Conservation (phyloP, 2,329 filamentous ascomycete genomes). For the Pseudogymnoascus sp. region DNA sequence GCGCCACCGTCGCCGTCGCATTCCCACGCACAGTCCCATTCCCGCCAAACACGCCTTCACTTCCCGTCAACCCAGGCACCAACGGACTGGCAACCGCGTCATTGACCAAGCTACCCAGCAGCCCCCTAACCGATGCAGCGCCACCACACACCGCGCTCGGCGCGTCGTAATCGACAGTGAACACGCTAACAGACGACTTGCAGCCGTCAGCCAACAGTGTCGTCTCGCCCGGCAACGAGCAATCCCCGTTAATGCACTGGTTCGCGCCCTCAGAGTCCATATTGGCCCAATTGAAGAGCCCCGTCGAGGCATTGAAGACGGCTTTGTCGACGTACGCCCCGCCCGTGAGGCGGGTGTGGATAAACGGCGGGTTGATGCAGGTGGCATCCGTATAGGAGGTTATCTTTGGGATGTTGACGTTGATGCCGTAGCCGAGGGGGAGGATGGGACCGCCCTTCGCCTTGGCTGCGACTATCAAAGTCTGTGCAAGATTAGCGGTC, state of each 20-base stretch:
- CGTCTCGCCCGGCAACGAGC: conserved; percentile 44
- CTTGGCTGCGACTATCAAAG: conserved; percentile 30
- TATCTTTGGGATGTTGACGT: conserved; percentile 43
- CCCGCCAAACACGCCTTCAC: neutral
- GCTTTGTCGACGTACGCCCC: conserved; percentile 41
- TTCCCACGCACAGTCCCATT: neutral
- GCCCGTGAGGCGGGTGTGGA: conserved; percentile 43
- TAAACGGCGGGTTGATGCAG: conserved; percentile 36
- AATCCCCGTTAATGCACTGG: conserved; percentile 45
- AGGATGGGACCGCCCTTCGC: conserved; percentile 28
- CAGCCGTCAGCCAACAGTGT: conserved; percentile 38
- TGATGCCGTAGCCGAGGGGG: conserved; percentile 45
- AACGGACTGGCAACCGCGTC: neutral
- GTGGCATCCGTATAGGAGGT: conserved; percentile 32
- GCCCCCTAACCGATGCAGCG: neutral
- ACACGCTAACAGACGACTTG: conserved; percentile 35
- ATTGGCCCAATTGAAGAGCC: conserved; percentile 37
- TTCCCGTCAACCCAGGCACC: neutral
- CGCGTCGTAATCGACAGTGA: conserved; percentile 45
- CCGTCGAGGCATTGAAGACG: conserved; percentile 36
- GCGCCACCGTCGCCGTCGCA: neutral
- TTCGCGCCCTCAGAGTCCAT: conserved; percentile 38
- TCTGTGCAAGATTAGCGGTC: conserved; percentile 37
- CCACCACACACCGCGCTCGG: conserved; percentile 23
- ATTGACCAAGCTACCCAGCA: neutral